Base-by-base conservation (phyloP, 768 basidiomycete species). In the Trametes meyenii region DNA sequence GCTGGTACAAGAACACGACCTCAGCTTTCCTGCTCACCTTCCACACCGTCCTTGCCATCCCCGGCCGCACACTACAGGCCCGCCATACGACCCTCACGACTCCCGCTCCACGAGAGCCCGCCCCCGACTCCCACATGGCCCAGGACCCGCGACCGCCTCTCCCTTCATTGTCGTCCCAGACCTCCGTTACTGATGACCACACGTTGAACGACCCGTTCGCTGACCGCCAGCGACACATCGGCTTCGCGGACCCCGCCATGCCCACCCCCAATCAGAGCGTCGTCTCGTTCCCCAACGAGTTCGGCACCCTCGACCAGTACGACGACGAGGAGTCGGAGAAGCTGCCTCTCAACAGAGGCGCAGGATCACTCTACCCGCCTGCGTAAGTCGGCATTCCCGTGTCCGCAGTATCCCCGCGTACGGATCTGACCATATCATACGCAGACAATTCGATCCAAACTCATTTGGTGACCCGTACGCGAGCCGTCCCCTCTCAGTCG, bases 321-420 rank as follows among this genome's bases (percentile, higher is more conserved):
- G 81, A 78, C 17, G 87, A 90, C 62, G 89, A 91, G 55, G 90
- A 92, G 67, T 70, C 84, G 38, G 92, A 94, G 76, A 92, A 92
- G 68, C 82, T 84, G 67, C 92, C 91, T 23, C 75, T 94, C 67
- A 55, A 92, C 84, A 45, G 76, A 77, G 43, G 84, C 81, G 17
- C 81, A 85, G 65, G 73, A 65, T 49, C 86, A 87, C 33, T 85
- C 71, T 93, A 93, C 66, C 92, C 92, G 50, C 88, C 90, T 40
- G 77, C 78, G 90, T 91, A 69, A 73, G 86, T 80, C 48, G 35
- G 56, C 29, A 46, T 12, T 35, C 50, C 17, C 59, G 50, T 51
- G 33, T n/a, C 55, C 13, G 54, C 57, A 50, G 50, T 43, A 53
- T 21, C 44, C 2, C 42, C 61, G 45, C 39, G 38, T 24, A 24